Percentiles rank a stretch among this genome's conserved stretches.
Evolutionary conservation across 495 filamentous ascomycete genomes (phyloP).

Genomic region (Podospora pseudoanserina): DNA sequence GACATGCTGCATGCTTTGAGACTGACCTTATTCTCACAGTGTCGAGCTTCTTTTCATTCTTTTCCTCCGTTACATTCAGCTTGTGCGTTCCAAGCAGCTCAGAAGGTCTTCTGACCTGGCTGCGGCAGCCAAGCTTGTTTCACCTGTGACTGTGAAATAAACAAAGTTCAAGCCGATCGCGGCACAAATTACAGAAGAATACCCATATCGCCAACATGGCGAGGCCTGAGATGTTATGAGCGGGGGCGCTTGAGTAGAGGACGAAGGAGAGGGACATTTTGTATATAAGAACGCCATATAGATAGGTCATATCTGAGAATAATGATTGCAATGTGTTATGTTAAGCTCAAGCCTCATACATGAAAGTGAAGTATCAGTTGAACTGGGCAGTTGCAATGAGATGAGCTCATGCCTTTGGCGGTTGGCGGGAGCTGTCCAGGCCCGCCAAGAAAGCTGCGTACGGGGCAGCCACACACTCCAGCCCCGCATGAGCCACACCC

Average conservation of each 20-base stretch:
- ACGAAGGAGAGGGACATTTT: neutral
- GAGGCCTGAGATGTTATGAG: neutral
- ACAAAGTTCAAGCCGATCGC: neutral
- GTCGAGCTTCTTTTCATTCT: slow-evolving; percentile 89
- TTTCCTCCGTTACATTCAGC: slow-evolving; percentile 75
- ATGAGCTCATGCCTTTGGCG: neutral
- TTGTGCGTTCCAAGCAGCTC: slow-evolving; percentile 67
- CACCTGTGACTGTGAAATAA: slow-evolving; percentile 48
- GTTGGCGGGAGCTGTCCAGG: neutral
- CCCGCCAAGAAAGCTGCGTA: neutral
- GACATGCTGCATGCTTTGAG: neutral
- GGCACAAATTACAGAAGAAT: neutral
- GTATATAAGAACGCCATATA: slow-evolving; percentile 1
- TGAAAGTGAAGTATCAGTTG: neutral
- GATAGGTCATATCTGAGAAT: slow-evolving; percentile 8
- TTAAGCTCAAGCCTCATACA: neutral
- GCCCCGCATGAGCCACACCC: slow-evolving; percentile 26
- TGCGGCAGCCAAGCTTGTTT: slow-evolving; percentile 45
- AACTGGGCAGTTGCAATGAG: neutral
- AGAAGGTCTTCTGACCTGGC: slow-evolving; percentile 60
- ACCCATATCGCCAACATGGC: neutral
- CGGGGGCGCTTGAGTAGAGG: neutral
- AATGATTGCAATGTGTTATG: neutral
- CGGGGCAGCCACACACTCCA: slow-evolving; percentile 23
- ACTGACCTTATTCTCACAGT: slow-evolving; percentile 44